Evolutionary conservation across 768 basidiomycete genomes (phyloP), one percentile per base, ranked within the genome.

Genomic region (Guyanaporus albipodus): DNA sequence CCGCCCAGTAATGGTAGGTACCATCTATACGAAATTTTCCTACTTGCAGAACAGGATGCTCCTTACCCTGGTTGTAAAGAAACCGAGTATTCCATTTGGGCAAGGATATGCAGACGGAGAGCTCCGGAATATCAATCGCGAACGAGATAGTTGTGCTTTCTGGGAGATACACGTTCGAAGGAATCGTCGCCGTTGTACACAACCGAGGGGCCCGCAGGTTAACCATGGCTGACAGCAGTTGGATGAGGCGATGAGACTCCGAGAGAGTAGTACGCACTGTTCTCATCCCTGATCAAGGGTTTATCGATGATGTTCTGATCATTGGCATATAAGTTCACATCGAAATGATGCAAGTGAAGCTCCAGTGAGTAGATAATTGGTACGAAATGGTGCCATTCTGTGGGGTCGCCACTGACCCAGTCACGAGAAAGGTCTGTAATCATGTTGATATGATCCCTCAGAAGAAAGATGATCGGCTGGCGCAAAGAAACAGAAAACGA

Each of bases 231-330:
- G 49, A 41, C 15, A 39, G 29, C 18, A 34, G 39, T 31, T 28
- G 31, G 44, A 38, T 27, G 8, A 47, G n/a, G 27, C 37, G 41
- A 38, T n/a, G 26, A 39, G 18, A 40, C 21, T 15, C 4, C n/a
- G 19, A 22, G 37, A 11, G 41, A 33, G 14, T 37, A 27, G 11
- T 29, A 53, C 66, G 45, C 57, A 92, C 92, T 83, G 62, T 98
- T 97, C 56, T 91, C 87, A n/a, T 91, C 86, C 46, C 69, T 71
- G 46, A 83, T 71, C 27, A 84, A 69, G 3, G 93, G 91, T 50
- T 87, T 88, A 70, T 96, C 91, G 40, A 98, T 88, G 60, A 98
- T 91, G 60, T 98, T 98, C 60, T 92, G 91, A 65, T 98, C 95
- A 60, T 98, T 98, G 42, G 89, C 81, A 60, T 90, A 94, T 21